Conservation (phyloP, 768 basidiomycete genomes). For the Agrocybe chaxingu region DNA sequence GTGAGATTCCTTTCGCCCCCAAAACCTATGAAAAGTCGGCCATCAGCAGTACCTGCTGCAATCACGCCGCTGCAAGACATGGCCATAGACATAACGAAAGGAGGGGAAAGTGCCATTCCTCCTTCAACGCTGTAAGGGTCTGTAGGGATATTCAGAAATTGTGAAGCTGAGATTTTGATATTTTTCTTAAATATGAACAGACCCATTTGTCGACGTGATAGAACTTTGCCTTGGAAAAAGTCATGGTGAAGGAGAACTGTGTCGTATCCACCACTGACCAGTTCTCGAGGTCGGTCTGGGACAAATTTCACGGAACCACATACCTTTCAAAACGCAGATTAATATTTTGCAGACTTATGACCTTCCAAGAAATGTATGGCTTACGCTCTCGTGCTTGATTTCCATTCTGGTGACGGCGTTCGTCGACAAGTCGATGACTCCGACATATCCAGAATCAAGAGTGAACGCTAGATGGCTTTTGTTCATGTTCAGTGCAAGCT, state of each 20-base stretch:
- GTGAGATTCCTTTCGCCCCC: slow-evolving; percentile 59
- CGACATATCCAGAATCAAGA: slow-evolving; percentile 67
- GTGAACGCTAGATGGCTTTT: slow-evolving; percentile 63
- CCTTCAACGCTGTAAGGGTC: slow-evolving; percentile 35
- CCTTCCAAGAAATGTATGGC: slow-evolving; percentile 15
- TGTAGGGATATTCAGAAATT: slow-evolving; percentile 9
- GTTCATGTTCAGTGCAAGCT: slow-evolving; percentile 63
- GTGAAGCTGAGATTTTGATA: neutral
- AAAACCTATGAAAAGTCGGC: slow-evolving; percentile 64
- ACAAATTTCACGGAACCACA: slow-evolving; percentile 71
- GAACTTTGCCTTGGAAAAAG: slow-evolving; percentile 45
- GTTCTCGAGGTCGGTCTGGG: slow-evolving; percentile 64
- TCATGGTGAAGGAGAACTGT: slow-evolving; percentile 67
- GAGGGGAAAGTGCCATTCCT: slow-evolving; percentile 64
- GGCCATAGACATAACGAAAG: slow-evolving; percentile 66
- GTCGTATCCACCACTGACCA: slow-evolving; percentile 80
- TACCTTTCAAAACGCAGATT: slow-evolving; percentile 42
- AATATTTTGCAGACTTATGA: neutral
- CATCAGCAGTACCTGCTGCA: slow-evolving; percentile 75
- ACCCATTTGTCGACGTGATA: slow-evolving; percentile 65
- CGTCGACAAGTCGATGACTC: slow-evolving; percentile 57
- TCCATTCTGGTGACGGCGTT: slow-evolving; percentile 54
- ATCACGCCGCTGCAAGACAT: slow-evolving; percentile 57
- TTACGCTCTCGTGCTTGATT: slow-evolving; percentile 58
- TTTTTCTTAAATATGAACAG: slow-evolving; percentile 7